Base-by-base conservation (phyloP, 108 stramenopile genomes). In the Discostella stelligeroides region DNA sequence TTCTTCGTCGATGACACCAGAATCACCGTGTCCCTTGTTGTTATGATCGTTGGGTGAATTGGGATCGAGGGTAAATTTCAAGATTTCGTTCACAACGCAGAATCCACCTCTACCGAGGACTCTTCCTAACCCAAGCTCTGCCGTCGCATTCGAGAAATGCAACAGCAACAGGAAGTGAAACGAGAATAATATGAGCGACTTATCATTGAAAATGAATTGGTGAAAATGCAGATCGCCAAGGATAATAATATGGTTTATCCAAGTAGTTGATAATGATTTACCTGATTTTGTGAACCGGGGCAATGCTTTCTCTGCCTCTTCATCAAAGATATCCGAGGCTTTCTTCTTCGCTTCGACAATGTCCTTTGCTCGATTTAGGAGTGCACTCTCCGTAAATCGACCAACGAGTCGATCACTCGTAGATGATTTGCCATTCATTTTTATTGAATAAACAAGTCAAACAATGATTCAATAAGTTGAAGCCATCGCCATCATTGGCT, bases 31-130 rank as follows among this genome's bases (percentile, higher is more conserved):
- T 46, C 30, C n/a, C 12, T 60, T 34, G 34, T 34, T n/a, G 46
- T 49, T 21, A 20, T 18, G 51, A 60, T 57, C 49, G 37, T 71
- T 43, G 24, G 62, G 56, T 21, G 66, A 68, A 42, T 72, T 73
- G 29, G 39, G 70, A 47, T 78, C 70, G 18, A 76, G 81, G 17
- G 77, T 82, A 45, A 82, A 70, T 0, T 54, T 21, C 0, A 60
- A 63, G 17, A 95, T 72, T 61, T 95, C 93, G 53, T 68, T 86
- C 5, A 92, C 90, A 8, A 87, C 74, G 67, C 90, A 90, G 64
- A 95, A 95, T 46, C 93, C 93, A 30, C 93, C 93, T 7, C 85
- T 63, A 14, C 93, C 93, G 28, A 95, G 69, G 5, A 90, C 88
- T 69, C 63, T 65, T n/a, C 93, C 93, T 13, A 90, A 49, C 25